Evolutionary conservation across 1,139 yeast species (phyloP), one percentile per base, ranked within the genome.

Genomic region (Yamadazyma diddensiae): DNA sequence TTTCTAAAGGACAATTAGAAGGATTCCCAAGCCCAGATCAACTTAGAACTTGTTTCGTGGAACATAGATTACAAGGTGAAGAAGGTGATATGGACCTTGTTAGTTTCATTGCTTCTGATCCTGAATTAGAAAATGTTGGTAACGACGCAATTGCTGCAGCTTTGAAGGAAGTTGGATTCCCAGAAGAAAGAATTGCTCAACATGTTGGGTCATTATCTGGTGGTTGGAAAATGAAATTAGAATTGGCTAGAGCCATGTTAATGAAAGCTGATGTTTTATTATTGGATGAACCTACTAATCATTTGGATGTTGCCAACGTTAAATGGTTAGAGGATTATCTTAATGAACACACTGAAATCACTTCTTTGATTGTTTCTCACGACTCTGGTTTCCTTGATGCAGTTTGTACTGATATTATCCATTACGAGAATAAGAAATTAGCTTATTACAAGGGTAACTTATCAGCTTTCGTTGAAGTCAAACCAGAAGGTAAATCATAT

Each of bases 221-320:
- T 62, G 98, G 98, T 58, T 88, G 97, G 97, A 92, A 92, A 66
- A 92, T 92, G 98, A 92, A 92, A 69, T 76, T 92, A 46, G 98
- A 90, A 62, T 73, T 92, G 54, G 98, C 98, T 13, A 83, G 97
- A 69, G 98, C 98, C 30, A 90, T 92, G 95, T 72, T 92, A 52
- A 86, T 88, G 90, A 87, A 83, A 65, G 98, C 98, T 21, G 98
- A 92, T 63, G 90, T 92, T 34, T 74, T 92, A 49, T 70, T 92
- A 50, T 74, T 92, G 57, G 98, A 92, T 64, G 98, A 92, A 78
- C 98, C 98, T 61, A 92, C 98, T 46, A 92, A 92, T 70, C 98
- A 92, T 68, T 80, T 92, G 76, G 98, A 92, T 70, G 96, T 87
- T 36, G 72, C 77, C 32, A 92, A 92, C 54, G 98, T 92, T 36